Percentiles rank a stretch among this genome's conserved stretches.
phyloP scores from a whole-genome alignment of 1,284 basidiomycete species.

The Heterobasidion irregulare region DNA sequence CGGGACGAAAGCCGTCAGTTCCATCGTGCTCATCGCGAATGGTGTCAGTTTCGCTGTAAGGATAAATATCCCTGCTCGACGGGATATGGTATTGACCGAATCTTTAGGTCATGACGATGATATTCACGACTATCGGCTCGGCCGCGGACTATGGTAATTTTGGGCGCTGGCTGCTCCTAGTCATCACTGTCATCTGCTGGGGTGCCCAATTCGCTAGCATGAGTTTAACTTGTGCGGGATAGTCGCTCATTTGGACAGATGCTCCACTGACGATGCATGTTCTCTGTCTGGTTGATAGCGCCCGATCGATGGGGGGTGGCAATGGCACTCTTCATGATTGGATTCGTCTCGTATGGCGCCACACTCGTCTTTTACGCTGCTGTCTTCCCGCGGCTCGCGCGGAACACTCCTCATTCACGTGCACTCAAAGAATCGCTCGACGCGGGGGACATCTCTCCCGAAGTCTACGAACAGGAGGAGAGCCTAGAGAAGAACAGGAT shows the following conservation, averaged over 20 bases:
- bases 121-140: slow-evolving; percentile 79
- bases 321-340: slow-evolving; percentile 77
- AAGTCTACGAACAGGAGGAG: slow-evolving; percentile 69
- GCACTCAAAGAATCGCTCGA: slow-evolving; percentile 50
- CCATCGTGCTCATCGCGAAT: slow-evolving; percentile 68
- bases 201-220: slow-evolving; percentile 73
- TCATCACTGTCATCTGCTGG: slow-evolving; percentile 71
- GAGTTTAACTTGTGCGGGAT: slow-evolving; percentile 51
- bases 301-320: slow-evolving; percentile 67
- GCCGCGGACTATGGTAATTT: slow-evolving; percentile 78
- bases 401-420: slow-evolving; percentile 68
- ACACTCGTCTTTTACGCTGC: slow-evolving; percentile 81
- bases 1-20: slow-evolving; percentile 64
- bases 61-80: neutral
- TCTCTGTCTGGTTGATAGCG: slow-evolving; percentile 24
- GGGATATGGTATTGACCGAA: no score
- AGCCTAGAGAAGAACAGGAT: slow-evolving; percentile 80
- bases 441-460: slow-evolving; percentile 44
- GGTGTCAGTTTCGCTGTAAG: slow-evolving; percentile 66
- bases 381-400: slow-evolving; percentile 73
- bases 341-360: slow-evolving; percentile 70
- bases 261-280: neutral
- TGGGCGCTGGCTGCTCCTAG: slow-evolving; percentile 68
- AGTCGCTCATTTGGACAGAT: neutral
- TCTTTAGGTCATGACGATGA: slow-evolving; percentile 58